A percentile compares a stretch with the other conserved stretches of the same genome.
phyloP scores from a whole-genome alignment of 768 basidiomycete genomes.

The Tulasnella calospora region DNA sequence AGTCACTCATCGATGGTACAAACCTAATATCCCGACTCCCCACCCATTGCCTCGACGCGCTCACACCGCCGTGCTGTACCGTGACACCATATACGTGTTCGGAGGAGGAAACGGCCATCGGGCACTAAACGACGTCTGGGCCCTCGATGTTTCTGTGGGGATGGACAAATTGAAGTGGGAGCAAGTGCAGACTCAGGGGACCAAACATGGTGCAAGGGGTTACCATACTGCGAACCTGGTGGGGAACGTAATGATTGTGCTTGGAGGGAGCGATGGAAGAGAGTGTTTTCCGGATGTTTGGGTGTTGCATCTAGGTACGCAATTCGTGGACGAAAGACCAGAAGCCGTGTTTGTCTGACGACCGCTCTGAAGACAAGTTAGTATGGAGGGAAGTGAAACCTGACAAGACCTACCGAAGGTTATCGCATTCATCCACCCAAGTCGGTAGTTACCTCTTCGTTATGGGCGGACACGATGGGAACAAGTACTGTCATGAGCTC shows the following conservation, averaged over 20 bases:
- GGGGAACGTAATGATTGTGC: slow-evolving; percentile 76
- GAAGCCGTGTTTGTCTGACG: background rate
- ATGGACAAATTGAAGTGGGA: slow-evolving; percentile 51
- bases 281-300: slow-evolving; percentile 87
- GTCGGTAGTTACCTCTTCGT: slow-evolving; percentile 91
- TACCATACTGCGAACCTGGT: slow-evolving; percentile 91
- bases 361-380: slow-evolving; percentile 33
- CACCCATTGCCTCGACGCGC: slow-evolving; percentile 53
- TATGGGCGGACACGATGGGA: slow-evolving; percentile 81
- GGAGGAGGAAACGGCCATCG: slow-evolving; percentile 90
- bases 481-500: slow-evolving; percentile 62
- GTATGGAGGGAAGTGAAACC: slow-evolving; percentile 37
- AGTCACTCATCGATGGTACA: slow-evolving; percentile 36
- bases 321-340: background rate
- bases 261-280: slow-evolving; percentile 85
- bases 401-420: slow-evolving; percentile 49
- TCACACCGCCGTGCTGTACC: slow-evolving; percentile 46
- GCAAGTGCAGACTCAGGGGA: slow-evolving; percentile 51
- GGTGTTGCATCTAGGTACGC: slow-evolving; percentile 77
- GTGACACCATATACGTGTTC: slow-evolving; percentile 73
- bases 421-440: slow-evolving; percentile 83
- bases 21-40: slow-evolving; percentile 32
- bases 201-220: slow-evolving; percentile 43
- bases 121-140: slow-evolving; percentile 90
- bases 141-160: slow-evolving; percentile 57